Base-by-base conservation (phyloP, 2,329 filamentous ascomycete species). In the Helotiales sp. region DNA sequence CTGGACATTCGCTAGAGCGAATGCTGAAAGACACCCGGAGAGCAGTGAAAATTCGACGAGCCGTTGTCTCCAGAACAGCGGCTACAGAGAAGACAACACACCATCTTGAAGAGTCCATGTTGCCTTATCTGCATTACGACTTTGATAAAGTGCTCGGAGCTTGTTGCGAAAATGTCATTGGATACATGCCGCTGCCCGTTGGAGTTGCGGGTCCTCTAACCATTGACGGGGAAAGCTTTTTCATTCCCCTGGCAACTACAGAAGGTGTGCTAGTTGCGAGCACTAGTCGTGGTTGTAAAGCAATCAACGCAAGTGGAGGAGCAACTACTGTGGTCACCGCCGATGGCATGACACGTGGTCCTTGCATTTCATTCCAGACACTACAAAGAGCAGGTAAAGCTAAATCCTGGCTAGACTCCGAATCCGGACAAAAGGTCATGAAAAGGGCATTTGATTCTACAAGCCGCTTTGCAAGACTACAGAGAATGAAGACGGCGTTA, bases 261-360 rank as follows among this genome's bases (percentile, higher is more conserved):
- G 96, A 99, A 81, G 96, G 96, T 83, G 96, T 99, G 24, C 83
- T 99, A 67, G 96, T 99, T 58, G 96, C 96, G 32, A 96, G 93
- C 77, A 91, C 93, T 45, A 97, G 92, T 77, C 89, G 96, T 82
- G 96, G 96, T 71, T 93, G 92, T 82, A 99, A 99, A 82, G 96
- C 96, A 58, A 99, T 99, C 84, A 99, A 99, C 79, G 89, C 93
- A 55, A 96, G 96, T 49, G 96, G 96, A 61, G 96, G 96, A 80
- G 94, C 92, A 40, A 86, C 93, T 28, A 99, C 96, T 54, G 94
- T 98, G 13, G 82, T 98, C 34, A 97, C 93, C 66, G 92, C 86
- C n/a, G 96, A 99, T 77, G 96, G 96, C 61, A 99, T 99, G 96
- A 99, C 96, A 62, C 92, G 96, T 75, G 96, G 96, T 57, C 96